These are phyloP conservation scores for Monascus purpureus DNA, from an alignment of 495 filamentous ascomycete species.

Conservation along the genomic window DNA sequence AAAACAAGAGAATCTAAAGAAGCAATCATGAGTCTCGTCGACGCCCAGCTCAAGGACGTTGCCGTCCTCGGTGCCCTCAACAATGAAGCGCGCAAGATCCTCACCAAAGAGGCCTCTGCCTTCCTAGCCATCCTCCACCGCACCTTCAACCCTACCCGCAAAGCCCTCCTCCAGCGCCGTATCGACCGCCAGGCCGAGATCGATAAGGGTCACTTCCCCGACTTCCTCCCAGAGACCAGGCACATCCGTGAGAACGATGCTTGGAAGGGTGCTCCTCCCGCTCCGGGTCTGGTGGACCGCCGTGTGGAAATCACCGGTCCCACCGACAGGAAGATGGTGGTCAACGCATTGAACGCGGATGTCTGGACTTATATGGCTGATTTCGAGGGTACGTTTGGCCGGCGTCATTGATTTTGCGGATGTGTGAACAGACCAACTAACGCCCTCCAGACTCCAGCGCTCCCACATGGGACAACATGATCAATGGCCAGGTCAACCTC, in stretches of 20 bases:
- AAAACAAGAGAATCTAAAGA: not conserved
- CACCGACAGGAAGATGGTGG: slow-evolving; percentile 98
- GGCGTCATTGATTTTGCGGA: not conserved
- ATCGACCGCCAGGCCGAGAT: slow-evolving; percentile 83
- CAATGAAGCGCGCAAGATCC: slow-evolving; percentile 74
- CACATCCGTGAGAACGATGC: slow-evolving; percentile 89
- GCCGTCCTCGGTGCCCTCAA: slow-evolving; percentile 65
- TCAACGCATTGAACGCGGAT: slow-evolving; percentile 92
- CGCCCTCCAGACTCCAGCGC: slow-evolving; percentile 95
- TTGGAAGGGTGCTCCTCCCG: slow-evolving; percentile 90
- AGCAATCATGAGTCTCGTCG: slow-evolving; percentile 51
- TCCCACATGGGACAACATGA: slow-evolving; percentile 99
- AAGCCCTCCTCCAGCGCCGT: slow-evolving; percentile 77
- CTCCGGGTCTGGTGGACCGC: slow-evolving; percentile 85
- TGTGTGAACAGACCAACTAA: too few relatives aligned
- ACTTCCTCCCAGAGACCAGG: slow-evolving; percentile 93
- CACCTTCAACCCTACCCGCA: slow-evolving; percentile 83
- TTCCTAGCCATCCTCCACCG: slow-evolving; percentile 92
- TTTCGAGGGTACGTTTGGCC: slow-evolving; percentile 61
- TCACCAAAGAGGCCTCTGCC: slow-evolving; percentile 78
- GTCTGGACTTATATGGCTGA: slow-evolving; percentile 99
- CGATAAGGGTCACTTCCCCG: slow-evolving; percentile 78
- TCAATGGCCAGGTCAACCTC: slow-evolving; percentile 95
- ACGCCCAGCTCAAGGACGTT: slow-evolving; percentile 75
- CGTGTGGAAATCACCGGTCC: slow-evolving; percentile 98